Evolutionary conservation across 371 early-diverging fungal species (phyloP), one percentile per base, ranked within the genome.

Genomic region (Mucor racemosus): DNA sequence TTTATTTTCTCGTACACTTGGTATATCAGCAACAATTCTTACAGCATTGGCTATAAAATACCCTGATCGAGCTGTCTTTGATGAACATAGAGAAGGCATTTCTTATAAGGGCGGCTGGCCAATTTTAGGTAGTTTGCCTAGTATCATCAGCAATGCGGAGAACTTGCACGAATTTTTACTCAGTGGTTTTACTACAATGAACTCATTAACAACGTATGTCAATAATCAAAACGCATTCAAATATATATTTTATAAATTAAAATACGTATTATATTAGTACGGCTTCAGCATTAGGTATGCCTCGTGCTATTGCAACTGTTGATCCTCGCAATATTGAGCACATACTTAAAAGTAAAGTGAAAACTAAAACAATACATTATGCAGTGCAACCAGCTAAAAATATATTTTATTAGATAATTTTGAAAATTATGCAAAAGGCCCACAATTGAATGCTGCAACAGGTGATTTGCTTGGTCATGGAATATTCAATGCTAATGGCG

Each of bases 401-500:
- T 5, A 26, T 11, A 10, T 60, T 3, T 38, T 19, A 39, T 42
- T 63, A 75, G 75, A 65, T 15, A 75, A 75, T 33, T 76, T 76
- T 35, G 71, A 71, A 36, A 76, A 76, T 35, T 76, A 76, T 54
- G 65, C 59, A 19, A 77, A 77, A 42, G 77, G 77, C 1, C 78
- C 78, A 3, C 61, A 69, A 59, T 69, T 75, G 17, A 69, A 69
- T 58, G 46, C 26, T 13, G 44, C 69, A 31, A 68, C 70, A 64
- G 64, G 67, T 15, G 66, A 67, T 58, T 33, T 77, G 7, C 71
- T 77, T 60, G 77, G 77, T 17, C 19, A 75, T 40, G 80, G 80
- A 7, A 79, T 79, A 7, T 79, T 79, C 48, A 78, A 76, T 66
- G 76, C 76, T 14, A 79, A 80, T 31, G 80, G 80, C 21, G 75